A percentile compares a stretch with the other conserved stretches of the same genome.
Evolutionary conservation across 2,329 filamentous ascomycete species (phyloP).

Genomic region (Purpureocillium lavendulum): DNA sequence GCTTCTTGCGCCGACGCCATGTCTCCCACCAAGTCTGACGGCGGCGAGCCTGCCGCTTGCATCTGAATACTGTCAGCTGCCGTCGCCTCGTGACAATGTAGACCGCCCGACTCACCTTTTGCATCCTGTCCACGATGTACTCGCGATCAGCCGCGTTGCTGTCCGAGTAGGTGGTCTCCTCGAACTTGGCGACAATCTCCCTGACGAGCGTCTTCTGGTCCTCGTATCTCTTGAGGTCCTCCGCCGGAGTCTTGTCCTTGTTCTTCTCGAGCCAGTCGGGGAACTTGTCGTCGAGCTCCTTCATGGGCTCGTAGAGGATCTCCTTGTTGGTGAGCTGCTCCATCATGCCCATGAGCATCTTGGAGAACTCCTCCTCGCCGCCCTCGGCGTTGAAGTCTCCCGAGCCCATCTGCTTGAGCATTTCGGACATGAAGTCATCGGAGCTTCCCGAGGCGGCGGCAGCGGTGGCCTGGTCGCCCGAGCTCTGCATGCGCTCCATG

Average conservation of each 20-base stretch:
- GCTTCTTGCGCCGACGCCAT: constrained; percentile 75
- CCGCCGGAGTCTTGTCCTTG: constrained; percentile 51
- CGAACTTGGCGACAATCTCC: constrained; percentile 86
- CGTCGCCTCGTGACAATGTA: too few relatives aligned
- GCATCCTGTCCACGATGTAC: constrained; percentile 96
- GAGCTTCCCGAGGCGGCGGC: constrained; percentile 58
- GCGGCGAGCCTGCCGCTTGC: constrained; percentile 90
- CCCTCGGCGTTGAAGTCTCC: constrained; percentile 53
- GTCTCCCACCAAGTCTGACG: constrained; percentile 83
- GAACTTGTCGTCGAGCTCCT: constrained; percentile 89
- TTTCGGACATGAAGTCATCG: constrained; percentile 82
- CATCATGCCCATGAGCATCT: constrained; percentile 98
- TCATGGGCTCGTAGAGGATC: constrained; percentile 97
- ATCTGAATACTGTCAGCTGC: constrained; percentile 49
- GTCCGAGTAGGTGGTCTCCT: constrained; percentile 73
- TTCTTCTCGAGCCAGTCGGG: constrained; percentile 83
- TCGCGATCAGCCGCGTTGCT: constrained; percentile 73
- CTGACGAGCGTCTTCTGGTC: constrained; percentile 70
- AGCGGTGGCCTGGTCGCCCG: constrained; percentile 75
- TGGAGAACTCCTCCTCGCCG: constrained; percentile 77
- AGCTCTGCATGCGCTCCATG: constrained; percentile 92
- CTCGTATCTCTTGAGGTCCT: constrained; percentile 72
- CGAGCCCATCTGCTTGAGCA: constrained; percentile 71
- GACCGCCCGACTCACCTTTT: constrained; percentile 58
- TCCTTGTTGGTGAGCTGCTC: constrained; percentile 98